Evolutionary conservation across 805 yeast genomes (phyloP), one percentile per base, ranked within the genome.

Genomic region (Pichia nakasei): DNA sequence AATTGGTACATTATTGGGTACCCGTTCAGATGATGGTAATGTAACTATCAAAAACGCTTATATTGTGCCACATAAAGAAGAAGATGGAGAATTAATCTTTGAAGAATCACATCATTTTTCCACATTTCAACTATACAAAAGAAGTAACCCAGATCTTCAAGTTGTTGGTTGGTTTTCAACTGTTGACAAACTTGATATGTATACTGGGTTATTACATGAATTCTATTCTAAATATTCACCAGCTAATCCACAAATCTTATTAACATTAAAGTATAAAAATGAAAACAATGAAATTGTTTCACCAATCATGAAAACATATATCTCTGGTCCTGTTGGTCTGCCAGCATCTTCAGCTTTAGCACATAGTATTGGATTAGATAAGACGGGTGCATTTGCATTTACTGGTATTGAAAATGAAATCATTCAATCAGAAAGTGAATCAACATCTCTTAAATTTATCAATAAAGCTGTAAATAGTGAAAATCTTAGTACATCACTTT

Each of bases 161-260:
- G 82, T 87, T 44, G 71, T 87, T 39, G 96, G 96, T 44, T 87
- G 96, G 96, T 87, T 84, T 61, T 80, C 82, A 41, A 68, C 75
- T 35, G 66, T 69, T 39, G 66, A 73, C 18, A 69, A 68, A 51
- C 73, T 85, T 50, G 89, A 84, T 64, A 72, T 77, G 44, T 75
- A 82, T 60, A 77, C 88, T 13, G 85, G 85, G 9, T 71, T 85
- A 51, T 79, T 86, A 56, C 95, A 86, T 60, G 91, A 82, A 56
- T 82, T 85, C 58, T 86, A 82, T 66, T 69, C 79, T 34, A 79
- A 80, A 55, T 82, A 85, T 45, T 78, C 87, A 47, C 93, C 94
- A 22, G 70, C 73, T 61, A 86, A 91, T 20, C 87, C 93, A 38
- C 88, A 93, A 39, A 73, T 87, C 49, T 87, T 85, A 63, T 66